Percentiles rank a stretch among this genome's conserved stretches.
Conservation (phyloP, 495 filamentous ascomycete species). For the Aspergillus avenaceus region DNA sequence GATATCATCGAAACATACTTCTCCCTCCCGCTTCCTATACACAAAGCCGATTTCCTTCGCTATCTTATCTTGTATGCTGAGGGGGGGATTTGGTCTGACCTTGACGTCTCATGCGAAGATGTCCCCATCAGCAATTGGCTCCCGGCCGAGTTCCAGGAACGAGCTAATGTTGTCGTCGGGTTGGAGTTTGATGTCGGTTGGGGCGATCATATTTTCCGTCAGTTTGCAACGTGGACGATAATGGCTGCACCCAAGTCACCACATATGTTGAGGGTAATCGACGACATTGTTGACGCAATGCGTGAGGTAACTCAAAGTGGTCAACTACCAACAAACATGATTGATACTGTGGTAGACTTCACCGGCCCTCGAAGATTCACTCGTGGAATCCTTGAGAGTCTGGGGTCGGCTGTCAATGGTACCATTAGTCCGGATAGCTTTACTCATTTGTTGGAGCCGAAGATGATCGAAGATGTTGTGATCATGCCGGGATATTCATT, state of each 20-base stretch:
- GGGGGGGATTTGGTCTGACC: constrained; percentile 44
- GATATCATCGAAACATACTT: constrained; percentile 22
- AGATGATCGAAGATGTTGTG: constrained; percentile 21
- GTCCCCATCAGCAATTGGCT: constrained; percentile 36
- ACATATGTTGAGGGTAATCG: constrained; percentile 8
- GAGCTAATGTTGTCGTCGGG: constrained; percentile 34
- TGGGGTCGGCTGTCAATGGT: constrained; percentile 10
- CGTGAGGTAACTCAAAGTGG: constrained; percentile 4
- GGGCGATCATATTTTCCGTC: not conserved
- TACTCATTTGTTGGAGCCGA: constrained; percentile 15
- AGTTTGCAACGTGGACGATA: constrained; percentile 40
- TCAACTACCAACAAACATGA: too few relatives aligned
- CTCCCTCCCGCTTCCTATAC: constrained; percentile 27
- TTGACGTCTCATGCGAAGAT: constrained; percentile 31
- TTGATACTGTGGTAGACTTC: constrained; percentile 17
- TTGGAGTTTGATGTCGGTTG: constrained; percentile 33
- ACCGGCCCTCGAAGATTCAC: constrained; percentile 21
- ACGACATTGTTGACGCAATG: constrained; percentile 16
- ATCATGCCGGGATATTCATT: constrained; percentile 23
- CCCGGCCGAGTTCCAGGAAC: constrained; percentile 20
- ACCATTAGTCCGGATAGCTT: constrained; percentile 17
- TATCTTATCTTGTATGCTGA: constrained; percentile 36
- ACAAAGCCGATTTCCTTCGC: constrained; percentile 39
- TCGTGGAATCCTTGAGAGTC: constrained; percentile 5
- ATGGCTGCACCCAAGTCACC: constrained; percentile 26